A percentile compares a stretch with the other conserved stretches of the same genome.
These are phyloP conservation scores for Aspergillus sp. DNA, from an alignment of 2,329 filamentous ascomycete genomes.

Conservation along the genomic window DNA sequence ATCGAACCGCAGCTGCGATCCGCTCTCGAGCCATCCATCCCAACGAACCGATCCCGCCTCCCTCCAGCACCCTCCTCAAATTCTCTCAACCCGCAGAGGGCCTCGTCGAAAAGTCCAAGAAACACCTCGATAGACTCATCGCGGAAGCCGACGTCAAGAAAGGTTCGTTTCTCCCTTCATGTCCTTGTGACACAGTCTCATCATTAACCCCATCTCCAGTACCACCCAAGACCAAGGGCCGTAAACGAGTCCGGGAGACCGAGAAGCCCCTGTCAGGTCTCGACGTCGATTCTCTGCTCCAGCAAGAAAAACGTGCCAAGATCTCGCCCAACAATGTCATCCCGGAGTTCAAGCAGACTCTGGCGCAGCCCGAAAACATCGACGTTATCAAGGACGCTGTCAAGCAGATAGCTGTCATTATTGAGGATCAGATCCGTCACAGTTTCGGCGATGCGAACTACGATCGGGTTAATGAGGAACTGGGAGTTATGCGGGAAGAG, in stretches of 20 bases:
- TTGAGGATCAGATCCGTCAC: slow-evolving; percentile 66
- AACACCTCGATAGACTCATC: slow-evolving; percentile 63
- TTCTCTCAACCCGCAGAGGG: slow-evolving; percentile 72
- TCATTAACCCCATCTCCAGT: slow-evolving; percentile 54
- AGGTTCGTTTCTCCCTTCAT: slow-evolving; percentile 46
- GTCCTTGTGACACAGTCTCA: not conserved
- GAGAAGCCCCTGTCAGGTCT: slow-evolving; percentile 87
- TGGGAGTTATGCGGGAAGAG: slow-evolving; percentile 76
- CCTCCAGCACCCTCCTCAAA: slow-evolving; percentile 65
- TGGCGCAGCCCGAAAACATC: slow-evolving; percentile 61
- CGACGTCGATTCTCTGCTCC: slow-evolving; percentile 79
- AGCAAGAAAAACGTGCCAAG: slow-evolving; percentile 51
- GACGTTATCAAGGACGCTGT: slow-evolving; percentile 65
- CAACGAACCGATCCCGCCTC: slow-evolving; percentile 60
- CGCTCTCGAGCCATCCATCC: slow-evolving; percentile 77
- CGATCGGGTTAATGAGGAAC: slow-evolving; percentile 69
- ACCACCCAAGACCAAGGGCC: slow-evolving; percentile 74
- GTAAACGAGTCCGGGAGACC: slow-evolving; percentile 64
- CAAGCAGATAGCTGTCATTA: slow-evolving; percentile 71
- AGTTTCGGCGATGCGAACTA: slow-evolving; percentile 78
- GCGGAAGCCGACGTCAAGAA: slow-evolving; percentile 78
- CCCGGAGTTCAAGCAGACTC: slow-evolving; percentile 82
- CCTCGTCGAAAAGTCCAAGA: slow-evolving; percentile 59
- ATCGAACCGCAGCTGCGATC: slow-evolving; percentile 83
- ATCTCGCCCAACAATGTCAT: slow-evolving; percentile 74